Percentiles rank a stretch among this genome's conserved stretches.
phyloP scores from a whole-genome alignment of 345 rosid genomes.

The Raphanus sativus region DNA sequence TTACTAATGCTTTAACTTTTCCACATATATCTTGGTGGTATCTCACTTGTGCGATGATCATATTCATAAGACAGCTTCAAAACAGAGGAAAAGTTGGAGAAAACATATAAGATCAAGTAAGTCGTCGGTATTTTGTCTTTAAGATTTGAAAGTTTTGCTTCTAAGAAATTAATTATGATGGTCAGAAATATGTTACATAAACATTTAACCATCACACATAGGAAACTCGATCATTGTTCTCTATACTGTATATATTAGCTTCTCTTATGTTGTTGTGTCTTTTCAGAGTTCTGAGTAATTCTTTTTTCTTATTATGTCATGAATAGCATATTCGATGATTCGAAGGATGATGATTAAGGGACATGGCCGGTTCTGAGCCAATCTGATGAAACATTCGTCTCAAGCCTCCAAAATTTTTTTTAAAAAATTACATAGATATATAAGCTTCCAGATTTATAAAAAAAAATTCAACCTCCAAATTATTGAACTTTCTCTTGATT shows the following conservation, averaged over 20 bases:
- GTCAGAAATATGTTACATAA: not conserved
- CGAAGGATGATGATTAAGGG: no score
- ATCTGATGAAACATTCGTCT: no score
- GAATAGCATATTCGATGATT: no score
- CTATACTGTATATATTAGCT: not conserved
- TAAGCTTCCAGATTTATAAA: no score
- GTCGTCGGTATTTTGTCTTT: not conserved
- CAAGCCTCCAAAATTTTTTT: no score
- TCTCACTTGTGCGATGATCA: constrained; percentile 77
- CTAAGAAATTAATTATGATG: not conserved
- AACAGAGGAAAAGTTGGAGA: constrained; percentile 89
- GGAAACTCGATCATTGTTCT: not conserved
- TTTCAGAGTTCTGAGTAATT: not conserved
- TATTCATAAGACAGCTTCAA: constrained; percentile 51
- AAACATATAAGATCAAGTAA: constrained; percentile 90
- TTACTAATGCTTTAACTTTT: constrained; percentile 69
- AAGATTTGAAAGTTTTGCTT: not conserved
- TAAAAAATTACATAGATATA: no score
- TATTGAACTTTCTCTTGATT: no score
- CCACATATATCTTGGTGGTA: constrained; percentile 90
- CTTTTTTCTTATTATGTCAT: no score
- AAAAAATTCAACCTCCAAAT: no score
- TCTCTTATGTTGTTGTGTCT: not conserved
- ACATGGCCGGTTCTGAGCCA: no score
- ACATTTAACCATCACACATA: not conserved